Base-by-base conservation (phyloP, 768 basidiomycete species). In the Leucogyrophana mollusca region DNA sequence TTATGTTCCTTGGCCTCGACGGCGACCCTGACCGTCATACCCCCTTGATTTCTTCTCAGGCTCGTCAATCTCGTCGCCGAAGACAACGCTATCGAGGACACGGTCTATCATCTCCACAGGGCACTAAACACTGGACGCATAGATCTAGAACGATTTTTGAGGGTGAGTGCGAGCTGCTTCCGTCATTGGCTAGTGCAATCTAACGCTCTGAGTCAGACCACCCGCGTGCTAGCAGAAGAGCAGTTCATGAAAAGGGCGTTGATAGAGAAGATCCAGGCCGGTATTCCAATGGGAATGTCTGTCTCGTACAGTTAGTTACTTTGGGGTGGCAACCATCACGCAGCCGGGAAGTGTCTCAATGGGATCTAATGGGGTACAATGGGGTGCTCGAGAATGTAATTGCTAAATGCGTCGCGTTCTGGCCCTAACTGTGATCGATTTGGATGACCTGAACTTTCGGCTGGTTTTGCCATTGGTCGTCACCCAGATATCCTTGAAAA, bases 61-160 rank as follows among this genome's bases (percentile, higher is more conserved):
- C 73, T 99, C 18, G 85, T 97, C 55, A 90, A 97, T 61, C 77
- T 98, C 22, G 87, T 97, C n/a, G 94, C 96, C n/a, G 96, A 99
- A 66, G 96, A 98, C 66, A 94, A 93, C 58, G 93, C 95, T 1
- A 94, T 98, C 61, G 95, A 97, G 69, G 96, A 98, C 65, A 95
- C 95, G 37, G 88, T 96, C 49, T 99, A 97, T 69, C 94, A 98
- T 64, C 79, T 99, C 38, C 92, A 94, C 54, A 80, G 94, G 51
- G 95, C 94, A 0, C 73, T 99, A 52, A 96, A 96, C 61, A 73
- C 85, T 43, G 90, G 90, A 1, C 82, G 92, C 48, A 86, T 97
- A 51, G 95, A 98, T 71, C 78, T 98, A 46, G 95, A 99, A 61
- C 79, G 89, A 34, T 98, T 97, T 73, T 72, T 97, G 46, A 85